phyloP scores from a whole-genome alignment of 331 rosid species.

The Malus hybrid region DNA sequence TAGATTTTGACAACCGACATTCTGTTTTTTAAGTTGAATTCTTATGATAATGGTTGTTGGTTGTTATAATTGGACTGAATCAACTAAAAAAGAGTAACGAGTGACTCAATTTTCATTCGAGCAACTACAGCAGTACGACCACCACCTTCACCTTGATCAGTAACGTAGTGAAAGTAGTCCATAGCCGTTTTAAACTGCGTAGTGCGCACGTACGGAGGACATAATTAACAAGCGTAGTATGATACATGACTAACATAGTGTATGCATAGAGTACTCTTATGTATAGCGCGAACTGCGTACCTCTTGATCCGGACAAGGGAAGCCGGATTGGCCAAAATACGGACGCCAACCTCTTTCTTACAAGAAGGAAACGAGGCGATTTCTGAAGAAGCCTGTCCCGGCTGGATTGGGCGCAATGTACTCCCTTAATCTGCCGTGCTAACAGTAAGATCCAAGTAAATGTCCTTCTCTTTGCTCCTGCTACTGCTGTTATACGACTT shows the following conservation, averaged over 20 bases:
- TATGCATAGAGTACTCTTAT: neutral
- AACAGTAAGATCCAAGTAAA: slow-evolving; percentile 70
- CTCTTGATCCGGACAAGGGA: slow-evolving; percentile 95
- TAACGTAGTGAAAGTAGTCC: slow-evolving; percentile 52
- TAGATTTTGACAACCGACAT: too few relatives aligned
- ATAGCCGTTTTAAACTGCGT: slow-evolving; percentile 82
- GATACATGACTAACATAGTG: too few relatives aligned
- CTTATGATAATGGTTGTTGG: too few relatives aligned
- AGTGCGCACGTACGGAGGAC: neutral
- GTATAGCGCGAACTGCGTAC: slow-evolving; percentile 23
- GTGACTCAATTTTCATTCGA: too few relatives aligned
- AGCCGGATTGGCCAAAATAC: slow-evolving; percentile 66
- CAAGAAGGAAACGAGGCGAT: slow-evolving; percentile 86
- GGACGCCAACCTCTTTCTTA: slow-evolving; percentile 99
- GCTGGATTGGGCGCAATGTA: slow-evolving; percentile 62
- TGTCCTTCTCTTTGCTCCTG: slow-evolving; percentile 18
- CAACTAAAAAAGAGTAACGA: neutral
- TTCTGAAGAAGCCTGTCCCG: slow-evolving; percentile 76
- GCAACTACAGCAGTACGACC: too few relatives aligned
- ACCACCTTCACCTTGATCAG: too few relatives aligned
- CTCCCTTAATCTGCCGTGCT: slow-evolving; percentile 51
- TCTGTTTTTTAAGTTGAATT: too few relatives aligned
- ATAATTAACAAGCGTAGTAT: too few relatives aligned
- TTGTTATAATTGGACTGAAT: neutral
- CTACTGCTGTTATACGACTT: slow-evolving; percentile 63